phyloP scores from a whole-genome alignment of 2,329 filamentous ascomycete genomes.

The Pestalotiopsis sp. region DNA sequence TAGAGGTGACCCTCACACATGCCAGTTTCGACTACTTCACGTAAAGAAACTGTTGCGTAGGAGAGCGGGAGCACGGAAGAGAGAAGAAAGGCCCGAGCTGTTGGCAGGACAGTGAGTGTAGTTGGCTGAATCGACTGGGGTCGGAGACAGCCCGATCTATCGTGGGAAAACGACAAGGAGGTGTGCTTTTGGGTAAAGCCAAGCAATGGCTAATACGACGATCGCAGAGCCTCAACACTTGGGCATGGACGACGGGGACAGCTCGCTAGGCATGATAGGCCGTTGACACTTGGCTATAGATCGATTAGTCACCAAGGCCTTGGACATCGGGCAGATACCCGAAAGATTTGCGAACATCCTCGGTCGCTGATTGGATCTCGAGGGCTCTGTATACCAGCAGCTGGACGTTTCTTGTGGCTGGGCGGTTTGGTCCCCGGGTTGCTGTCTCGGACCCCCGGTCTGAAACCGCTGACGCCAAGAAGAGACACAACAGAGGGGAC shows the following conservation, averaged over 20 bases:
- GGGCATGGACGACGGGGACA: not conserved
- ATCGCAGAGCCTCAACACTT: conserved; percentile 6
- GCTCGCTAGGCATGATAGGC: not conserved
- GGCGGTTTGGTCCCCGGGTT: not conserved
- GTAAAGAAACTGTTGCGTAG: not conserved
- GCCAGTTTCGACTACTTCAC: not conserved
- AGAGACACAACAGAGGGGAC: not conserved
- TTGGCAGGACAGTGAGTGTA: not conserved
- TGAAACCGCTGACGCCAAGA: conserved; percentile 12
- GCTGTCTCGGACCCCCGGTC: conserved; percentile 7
- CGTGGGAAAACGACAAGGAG: not conserved
- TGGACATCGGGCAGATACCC: not conserved
- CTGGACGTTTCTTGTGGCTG: not conserved
- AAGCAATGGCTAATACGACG: not conserved
- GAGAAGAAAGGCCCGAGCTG: not conserved
- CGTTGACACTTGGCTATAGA: not conserved
- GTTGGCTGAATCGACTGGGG: not conserved
- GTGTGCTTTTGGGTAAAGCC: not conserved
- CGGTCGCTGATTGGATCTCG: not conserved
- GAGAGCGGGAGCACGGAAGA: not conserved
- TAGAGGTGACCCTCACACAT: not conserved
- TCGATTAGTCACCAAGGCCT: not conserved
- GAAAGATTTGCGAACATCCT: not conserved
- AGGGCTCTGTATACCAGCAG: not conserved
- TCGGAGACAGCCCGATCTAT: not conserved